phyloP scores from a whole-genome alignment of 495 filamentous ascomycete genomes.

The Neurospora sp. region DNA sequence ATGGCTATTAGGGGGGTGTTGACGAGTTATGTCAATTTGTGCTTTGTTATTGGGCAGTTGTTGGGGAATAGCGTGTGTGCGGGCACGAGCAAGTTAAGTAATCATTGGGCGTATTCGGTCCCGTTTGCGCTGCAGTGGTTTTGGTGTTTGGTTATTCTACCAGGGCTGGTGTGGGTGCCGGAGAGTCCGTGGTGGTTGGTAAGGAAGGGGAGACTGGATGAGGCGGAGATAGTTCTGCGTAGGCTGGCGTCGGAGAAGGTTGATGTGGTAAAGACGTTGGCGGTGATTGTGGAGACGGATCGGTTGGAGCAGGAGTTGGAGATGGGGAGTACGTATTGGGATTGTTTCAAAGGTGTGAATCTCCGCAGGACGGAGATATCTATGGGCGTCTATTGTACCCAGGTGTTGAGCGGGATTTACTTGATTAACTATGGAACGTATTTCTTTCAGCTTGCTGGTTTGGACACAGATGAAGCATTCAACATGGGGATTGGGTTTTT shows the following conservation, averaged over 20 bases:
- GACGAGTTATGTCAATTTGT: slow-evolving; percentile 53
- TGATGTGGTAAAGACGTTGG: slow-evolving; percentile 32
- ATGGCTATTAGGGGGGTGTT: slow-evolving; percentile 45
- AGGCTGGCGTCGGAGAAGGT: slow-evolving; percentile 31
- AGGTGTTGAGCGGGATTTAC: slow-evolving; percentile 41
- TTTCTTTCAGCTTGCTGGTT: slow-evolving; percentile 54
- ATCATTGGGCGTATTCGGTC: slow-evolving; percentile 45
- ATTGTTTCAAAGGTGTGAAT: slow-evolving; percentile 47
- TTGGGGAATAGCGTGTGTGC: slow-evolving; percentile 45
- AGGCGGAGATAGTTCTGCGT: slow-evolving; percentile 37
- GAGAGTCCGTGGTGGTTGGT: slow-evolving; percentile 58
- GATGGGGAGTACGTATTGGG: slow-evolving; percentile 43
- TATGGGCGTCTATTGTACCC: slow-evolving; percentile 38
- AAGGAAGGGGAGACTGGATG: slow-evolving; percentile 41
- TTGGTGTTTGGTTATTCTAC: slow-evolving; percentile 50
- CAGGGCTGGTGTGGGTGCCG: slow-evolving; percentile 46
- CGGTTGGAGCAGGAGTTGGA: slow-evolving; percentile 49
- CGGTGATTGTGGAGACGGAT: slow-evolving; percentile 53
- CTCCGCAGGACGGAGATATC: slow-evolving; percentile 48
- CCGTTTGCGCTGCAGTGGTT: slow-evolving; percentile 58
- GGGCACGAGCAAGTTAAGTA: slow-evolving; percentile 30
- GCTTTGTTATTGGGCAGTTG: slow-evolving; percentile 58
- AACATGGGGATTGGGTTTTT: slow-evolving; percentile 41
- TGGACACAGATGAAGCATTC: slow-evolving; percentile 38
- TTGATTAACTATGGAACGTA: slow-evolving; percentile 52